phyloP scores from a whole-genome alignment of 805 yeast species.

The Candida xyloterini region DNA sequence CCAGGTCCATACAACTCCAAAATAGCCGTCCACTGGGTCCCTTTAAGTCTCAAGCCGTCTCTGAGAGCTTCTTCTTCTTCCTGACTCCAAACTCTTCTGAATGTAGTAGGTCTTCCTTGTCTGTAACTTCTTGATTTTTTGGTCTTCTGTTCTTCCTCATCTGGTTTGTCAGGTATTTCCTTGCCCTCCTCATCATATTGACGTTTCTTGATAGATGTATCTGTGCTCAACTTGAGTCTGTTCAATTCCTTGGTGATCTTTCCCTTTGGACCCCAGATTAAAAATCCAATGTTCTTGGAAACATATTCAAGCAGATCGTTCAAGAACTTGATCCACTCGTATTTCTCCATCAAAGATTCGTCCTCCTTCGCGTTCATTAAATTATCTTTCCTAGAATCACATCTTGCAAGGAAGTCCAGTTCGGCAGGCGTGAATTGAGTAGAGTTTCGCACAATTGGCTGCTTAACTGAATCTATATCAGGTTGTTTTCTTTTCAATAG shows the following conservation, averaged over 20 bases:
- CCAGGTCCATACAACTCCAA: conserved; percentile 92
- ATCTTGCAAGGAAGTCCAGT: conserved; percentile 69
- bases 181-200: conserved; percentile 6
- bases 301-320: conserved; percentile 77
- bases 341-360: conserved; percentile 60
- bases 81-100: conserved; percentile 77
- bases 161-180: conserved; percentile 7
- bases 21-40: conserved; percentile 93
- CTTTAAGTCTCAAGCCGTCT: conserved; percentile 75
- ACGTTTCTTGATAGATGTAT: conserved; percentile 6
- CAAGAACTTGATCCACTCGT: conserved; percentile 83
- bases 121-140: conserved; percentile 15
- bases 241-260: conserved; percentile 28
- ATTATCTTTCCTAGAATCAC: conserved; percentile 66
- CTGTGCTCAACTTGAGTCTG: conserved; percentile 12
- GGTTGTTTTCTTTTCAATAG: conserved; percentile 39
- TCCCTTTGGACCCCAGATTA: conserved; percentile 61
- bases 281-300: conserved; percentile 65
- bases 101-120: conserved; percentile 30
- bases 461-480: conserved; percentile 22
- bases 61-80: conserved; percentile 85
- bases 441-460: conserved; percentile 28
- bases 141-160: conserved; percentile 12
- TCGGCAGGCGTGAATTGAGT: conserved; percentile 67
- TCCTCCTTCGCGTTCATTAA: conserved; percentile 47